Evolutionary conservation across 1,139 yeast genomes (phyloP).

Genomic region (Zhuliangozyma parablackwelliae): DNA sequence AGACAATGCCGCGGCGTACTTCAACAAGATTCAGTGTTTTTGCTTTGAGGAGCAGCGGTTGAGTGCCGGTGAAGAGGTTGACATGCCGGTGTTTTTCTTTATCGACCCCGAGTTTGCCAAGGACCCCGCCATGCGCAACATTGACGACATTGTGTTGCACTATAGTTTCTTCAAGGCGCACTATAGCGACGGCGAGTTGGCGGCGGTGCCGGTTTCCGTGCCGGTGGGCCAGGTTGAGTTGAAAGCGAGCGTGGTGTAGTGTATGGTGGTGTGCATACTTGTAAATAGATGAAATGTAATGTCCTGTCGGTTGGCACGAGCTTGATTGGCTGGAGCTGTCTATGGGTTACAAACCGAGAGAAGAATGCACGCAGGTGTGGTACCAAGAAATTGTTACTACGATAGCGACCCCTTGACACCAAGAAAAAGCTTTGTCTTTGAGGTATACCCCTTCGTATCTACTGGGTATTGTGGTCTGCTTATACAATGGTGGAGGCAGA

Average conservation of each 20-base stretch:
- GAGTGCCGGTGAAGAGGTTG: conserved; percentile 95
- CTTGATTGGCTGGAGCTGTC: too few relatives aligned
- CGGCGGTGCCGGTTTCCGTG: conserved; percentile 41
- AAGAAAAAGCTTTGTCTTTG: too few relatives aligned
- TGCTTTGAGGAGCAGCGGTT: conserved; percentile 96
- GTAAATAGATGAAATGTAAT: too few relatives aligned
- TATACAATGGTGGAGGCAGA: too few relatives aligned
- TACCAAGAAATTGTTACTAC: too few relatives aligned
- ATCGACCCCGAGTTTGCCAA: conserved; percentile 96
- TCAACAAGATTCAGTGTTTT: conserved; percentile 94
- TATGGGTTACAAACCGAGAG: too few relatives aligned
- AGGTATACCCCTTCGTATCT: too few relatives aligned
- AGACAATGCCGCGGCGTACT: conserved; percentile 92
- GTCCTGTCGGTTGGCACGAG: too few relatives aligned
- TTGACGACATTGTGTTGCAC: conserved; percentile 85
- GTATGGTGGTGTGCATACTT: too few relatives aligned
- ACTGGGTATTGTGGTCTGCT: too few relatives aligned
- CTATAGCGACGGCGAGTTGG: conserved; percentile 43
- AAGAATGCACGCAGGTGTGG: too few relatives aligned
- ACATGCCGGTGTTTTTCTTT: conserved; percentile 98
- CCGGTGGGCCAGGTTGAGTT: conserved; percentile 26
- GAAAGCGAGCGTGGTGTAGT: conserved; percentile 12
- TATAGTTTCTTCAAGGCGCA: conserved; percentile 84
- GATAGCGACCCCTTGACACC: too few relatives aligned
- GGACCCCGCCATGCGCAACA: conserved; percentile 89